Percentiles rank a stretch among this genome's conserved stretches.
Evolutionary conservation across 2,329 filamentous ascomycete genomes (phyloP).

Genomic region (Cytospora chrysosperma): DNA sequence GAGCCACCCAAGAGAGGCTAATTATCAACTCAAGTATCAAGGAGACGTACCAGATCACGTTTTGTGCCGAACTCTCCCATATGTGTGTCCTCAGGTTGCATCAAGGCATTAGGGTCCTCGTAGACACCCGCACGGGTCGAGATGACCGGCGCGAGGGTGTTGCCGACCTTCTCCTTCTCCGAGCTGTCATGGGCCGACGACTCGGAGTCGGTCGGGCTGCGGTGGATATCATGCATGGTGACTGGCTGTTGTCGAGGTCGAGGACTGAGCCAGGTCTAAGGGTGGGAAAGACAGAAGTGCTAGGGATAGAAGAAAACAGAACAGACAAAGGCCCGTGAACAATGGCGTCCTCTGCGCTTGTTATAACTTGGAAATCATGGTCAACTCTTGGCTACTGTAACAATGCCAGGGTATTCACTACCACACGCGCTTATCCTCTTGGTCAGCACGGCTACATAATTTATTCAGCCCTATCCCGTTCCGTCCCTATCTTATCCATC

Average conservation of each 20-base stretch:
- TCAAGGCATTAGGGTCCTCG: conserved; percentile 18
- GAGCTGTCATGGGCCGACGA: conserved; percentile 13
- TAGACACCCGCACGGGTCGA: conserved; percentile 12
- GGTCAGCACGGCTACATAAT: conserved; percentile 6
- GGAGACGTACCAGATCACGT: conserved; percentile 17
- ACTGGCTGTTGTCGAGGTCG: neutral
- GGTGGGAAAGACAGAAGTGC: neutral
- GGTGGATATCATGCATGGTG: conserved; percentile 18
- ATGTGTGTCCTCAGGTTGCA: conserved; percentile 18
- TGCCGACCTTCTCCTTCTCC: conserved; percentile 18
- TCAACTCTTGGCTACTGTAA: neutral
- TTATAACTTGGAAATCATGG: neutral
- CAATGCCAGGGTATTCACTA: neutral
- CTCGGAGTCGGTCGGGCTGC: conserved; percentile 11
- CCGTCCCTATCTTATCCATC: conserved; percentile 1
- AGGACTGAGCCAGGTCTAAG: neutral
- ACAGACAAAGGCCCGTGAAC: neutral
- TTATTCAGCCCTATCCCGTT: conserved; percentile 3
- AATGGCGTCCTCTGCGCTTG: neutral
- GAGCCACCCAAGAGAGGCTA: neutral
- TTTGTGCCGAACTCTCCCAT: conserved; percentile 23
- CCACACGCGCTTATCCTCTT: neutral
- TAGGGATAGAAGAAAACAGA: neutral
- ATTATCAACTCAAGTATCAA: neutral
- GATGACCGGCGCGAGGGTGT: conserved; percentile 8